Percentiles rank a stretch among this genome's conserved stretches.
Evolutionary conservation across 352 stramenopile species (phyloP).

Genomic region (Phytopythium helicoides): DNA sequence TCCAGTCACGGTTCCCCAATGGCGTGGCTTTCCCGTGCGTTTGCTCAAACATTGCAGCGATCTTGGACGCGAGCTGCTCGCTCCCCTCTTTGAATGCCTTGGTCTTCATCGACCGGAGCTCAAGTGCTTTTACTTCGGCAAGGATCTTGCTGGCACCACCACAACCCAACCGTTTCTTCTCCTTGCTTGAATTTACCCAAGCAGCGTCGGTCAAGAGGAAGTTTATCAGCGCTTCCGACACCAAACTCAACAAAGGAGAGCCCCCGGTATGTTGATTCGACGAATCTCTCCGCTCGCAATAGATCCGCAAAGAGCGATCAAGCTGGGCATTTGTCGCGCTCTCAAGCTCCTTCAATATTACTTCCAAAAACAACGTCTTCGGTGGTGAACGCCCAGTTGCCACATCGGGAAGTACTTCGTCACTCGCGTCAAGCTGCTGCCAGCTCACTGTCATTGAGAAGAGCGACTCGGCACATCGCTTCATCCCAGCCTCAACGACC

Average conservation of each 20-base stretch:
- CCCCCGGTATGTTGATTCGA: slow-evolving; percentile 9
- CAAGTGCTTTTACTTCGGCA: slow-evolving; percentile 55
- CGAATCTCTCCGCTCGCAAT: slow-evolving; percentile 11
- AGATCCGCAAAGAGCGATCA: slow-evolving; percentile 44
- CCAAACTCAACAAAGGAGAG: slow-evolving; percentile 35
- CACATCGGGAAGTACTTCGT: slow-evolving; percentile 44
- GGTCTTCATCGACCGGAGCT: slow-evolving; percentile 27
- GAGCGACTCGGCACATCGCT: slow-evolving; percentile 58
- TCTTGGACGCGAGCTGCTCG: slow-evolving; percentile 36
- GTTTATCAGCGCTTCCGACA: slow-evolving; percentile 45
- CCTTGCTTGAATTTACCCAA: slow-evolving; percentile 33
- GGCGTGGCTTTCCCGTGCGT: slow-evolving; percentile 41
- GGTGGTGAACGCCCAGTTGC: slow-evolving; percentile 12
- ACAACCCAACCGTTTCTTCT: slow-evolving; percentile 48
- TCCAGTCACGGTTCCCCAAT: slow-evolving; percentile 20
- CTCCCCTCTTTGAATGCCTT: slow-evolving; percentile 32
- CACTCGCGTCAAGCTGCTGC: slow-evolving; percentile 57
- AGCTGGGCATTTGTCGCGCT: slow-evolving; percentile 56
- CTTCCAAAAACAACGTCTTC: slow-evolving; percentile 42
- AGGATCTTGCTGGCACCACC: slow-evolving; percentile 69
- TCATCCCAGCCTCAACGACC: slow-evolving; percentile 43
- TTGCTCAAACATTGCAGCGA: slow-evolving; percentile 49
- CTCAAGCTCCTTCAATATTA: slow-evolving; percentile 49
- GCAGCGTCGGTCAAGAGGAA: slow-evolving; percentile 58
- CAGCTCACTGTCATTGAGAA: slow-evolving; percentile 71